Conservation (phyloP, 106 monocot species). For the Dioscorea zingiberensis region DNA sequence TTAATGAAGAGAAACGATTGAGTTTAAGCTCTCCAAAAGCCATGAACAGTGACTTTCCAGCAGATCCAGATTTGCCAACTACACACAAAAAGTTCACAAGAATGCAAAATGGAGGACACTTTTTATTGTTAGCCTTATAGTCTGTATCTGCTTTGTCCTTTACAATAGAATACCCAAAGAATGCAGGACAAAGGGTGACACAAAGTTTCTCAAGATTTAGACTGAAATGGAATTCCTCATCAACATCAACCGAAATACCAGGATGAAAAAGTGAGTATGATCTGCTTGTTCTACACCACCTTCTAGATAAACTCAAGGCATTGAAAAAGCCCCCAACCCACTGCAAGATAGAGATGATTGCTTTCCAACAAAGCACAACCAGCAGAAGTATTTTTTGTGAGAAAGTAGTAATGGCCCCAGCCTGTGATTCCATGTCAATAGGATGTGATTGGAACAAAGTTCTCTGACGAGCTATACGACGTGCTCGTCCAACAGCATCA, state of each 20-base stretch:
- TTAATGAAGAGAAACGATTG: slow-evolving; percentile 11
- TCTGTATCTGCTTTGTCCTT: background rate
- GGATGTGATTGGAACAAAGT: slow-evolving; percentile 1
- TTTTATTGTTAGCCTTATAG: background rate
- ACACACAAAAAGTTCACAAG: slow-evolving; percentile 31
- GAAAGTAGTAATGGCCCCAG: slow-evolving; percentile 9
- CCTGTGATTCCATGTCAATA: slow-evolving; percentile 14
- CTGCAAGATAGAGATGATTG: slow-evolving; percentile 26
- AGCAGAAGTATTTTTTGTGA: slow-evolving; percentile 26
- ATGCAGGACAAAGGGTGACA: slow-evolving; percentile 26
- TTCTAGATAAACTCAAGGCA: slow-evolving; percentile 5
- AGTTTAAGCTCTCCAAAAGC: slow-evolving; percentile 44
- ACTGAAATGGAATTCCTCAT: slow-evolving; percentile 15
- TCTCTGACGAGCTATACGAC: slow-evolving; percentile 47
- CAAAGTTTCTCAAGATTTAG: slow-evolving; percentile 46
- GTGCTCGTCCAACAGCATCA: slow-evolving; percentile 60
- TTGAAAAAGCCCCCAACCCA: slow-evolving; percentile 3
- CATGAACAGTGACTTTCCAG: slow-evolving; percentile 26
- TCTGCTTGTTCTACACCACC: background rate
- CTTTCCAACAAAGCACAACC: slow-evolving; percentile 28
- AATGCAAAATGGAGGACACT: slow-evolving; percentile 33
- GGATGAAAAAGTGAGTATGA: slow-evolving; percentile 5
- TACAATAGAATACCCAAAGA: slow-evolving; percentile 1
- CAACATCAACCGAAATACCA: slow-evolving; percentile 5
- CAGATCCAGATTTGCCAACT: slow-evolving; percentile 5